phyloP scores from a whole-genome alignment of 306 rosid species.

The Prunus mongolica region DNA sequence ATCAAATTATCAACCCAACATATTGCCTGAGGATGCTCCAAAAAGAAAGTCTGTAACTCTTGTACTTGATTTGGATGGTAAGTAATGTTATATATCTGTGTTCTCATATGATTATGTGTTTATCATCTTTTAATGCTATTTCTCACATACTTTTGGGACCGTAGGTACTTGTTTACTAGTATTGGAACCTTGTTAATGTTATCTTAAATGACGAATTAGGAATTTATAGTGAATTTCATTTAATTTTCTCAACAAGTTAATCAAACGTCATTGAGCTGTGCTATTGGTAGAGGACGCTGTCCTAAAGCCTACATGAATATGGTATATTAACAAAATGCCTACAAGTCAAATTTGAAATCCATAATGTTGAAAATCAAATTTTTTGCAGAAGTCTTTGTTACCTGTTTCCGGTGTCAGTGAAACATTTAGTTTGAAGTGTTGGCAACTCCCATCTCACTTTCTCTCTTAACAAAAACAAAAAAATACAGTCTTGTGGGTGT shows the following conservation, averaged over 20 bases:
- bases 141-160: conserved; percentile 1
- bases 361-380: not conserved
- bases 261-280: not conserved
- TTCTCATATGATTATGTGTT: not conserved
- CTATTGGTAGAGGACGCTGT: not conserved
- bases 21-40: conserved; percentile 49
- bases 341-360: not conserved
- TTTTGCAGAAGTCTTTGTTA: not conserved
- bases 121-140: not conserved
- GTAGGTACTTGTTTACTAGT: not conserved
- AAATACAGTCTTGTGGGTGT: not conserved
- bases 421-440: not conserved
- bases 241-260: conserved; percentile 5
- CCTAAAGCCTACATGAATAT: not conserved
- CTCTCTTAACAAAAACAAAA: not conserved
- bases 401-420: not conserved
- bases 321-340: not conserved
- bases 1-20: conserved; percentile 50
- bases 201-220: not conserved
- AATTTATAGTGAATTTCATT: not conserved
- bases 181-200: not conserved
- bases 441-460: not conserved
- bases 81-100: conserved; percentile 1
- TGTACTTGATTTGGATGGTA: conserved; percentile 99
- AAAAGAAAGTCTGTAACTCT: conserved; percentile 67